phyloP scores from a whole-genome alignment of 2,329 filamentous ascomycete species.

The Penicillium corylophilum region DNA sequence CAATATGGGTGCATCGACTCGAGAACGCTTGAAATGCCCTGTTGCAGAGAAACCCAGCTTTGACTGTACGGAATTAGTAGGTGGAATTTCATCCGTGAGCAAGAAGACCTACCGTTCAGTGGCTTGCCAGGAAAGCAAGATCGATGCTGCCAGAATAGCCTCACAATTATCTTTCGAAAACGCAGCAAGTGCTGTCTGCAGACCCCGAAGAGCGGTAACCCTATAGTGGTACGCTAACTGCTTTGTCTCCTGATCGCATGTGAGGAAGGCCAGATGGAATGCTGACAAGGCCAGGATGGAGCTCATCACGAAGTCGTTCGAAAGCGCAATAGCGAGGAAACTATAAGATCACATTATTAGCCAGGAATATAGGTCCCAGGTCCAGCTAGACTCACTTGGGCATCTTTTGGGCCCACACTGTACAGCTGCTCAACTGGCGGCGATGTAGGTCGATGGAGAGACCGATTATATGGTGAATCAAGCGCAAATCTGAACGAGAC shows the following conservation, averaged over 20 bases:
- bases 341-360: slow-evolving; percentile 45
- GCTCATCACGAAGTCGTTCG: slow-evolving; percentile 88
- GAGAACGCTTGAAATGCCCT: slow-evolving; percentile 86
- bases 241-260: slow-evolving; percentile 77
- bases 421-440: slow-evolving; percentile 77
- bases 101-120: slow-evolving; percentile 77
- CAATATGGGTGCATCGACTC: slow-evolving; percentile 81
- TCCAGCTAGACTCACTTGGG: slow-evolving; percentile 67
- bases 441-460: slow-evolving; percentile 79
- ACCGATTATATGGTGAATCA: slow-evolving; percentile 87
- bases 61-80: slow-evolving; percentile 60
- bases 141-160: slow-evolving; percentile 84
- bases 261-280: slow-evolving; percentile 87
- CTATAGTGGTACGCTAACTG: slow-evolving; percentile 89
- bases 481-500: slow-evolving; percentile 73
- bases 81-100: not conserved
- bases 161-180: slow-evolving; percentile 88
- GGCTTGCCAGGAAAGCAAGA: slow-evolving; percentile 92
- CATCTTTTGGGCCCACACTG: slow-evolving; percentile 89
- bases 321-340: slow-evolving; percentile 77
- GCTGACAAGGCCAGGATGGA: slow-evolving; percentile 91
- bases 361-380: not conserved
- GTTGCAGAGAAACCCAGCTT: slow-evolving; percentile 89
- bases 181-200: slow-evolving; percentile 80
- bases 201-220: slow-evolving; percentile 77